Percentiles rank a stretch among this genome's conserved stretches.
These are phyloP conservation scores for Pleomassaria siparia DNA, from an alignment of 2,329 filamentous ascomycete genomes.

Conservation along the genomic window DNA sequence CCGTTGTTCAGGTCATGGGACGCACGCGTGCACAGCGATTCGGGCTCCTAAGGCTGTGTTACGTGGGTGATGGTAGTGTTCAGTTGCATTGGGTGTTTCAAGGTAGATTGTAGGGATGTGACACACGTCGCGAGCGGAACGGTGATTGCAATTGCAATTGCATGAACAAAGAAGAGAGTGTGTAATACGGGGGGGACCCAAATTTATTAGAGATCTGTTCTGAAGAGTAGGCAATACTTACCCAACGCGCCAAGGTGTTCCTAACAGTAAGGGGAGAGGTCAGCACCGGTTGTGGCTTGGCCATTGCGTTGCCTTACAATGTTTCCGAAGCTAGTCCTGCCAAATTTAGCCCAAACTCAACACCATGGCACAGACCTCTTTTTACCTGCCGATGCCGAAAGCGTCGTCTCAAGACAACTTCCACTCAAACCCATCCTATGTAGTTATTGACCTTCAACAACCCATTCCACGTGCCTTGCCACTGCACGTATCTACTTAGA, in stretches of 20 bases:
- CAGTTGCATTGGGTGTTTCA: slow-evolving; percentile 1
- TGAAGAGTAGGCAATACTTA: no score
- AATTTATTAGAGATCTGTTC: slow-evolving; percentile 1
- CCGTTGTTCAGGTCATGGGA: not conserved
- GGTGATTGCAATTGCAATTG: not conserved
- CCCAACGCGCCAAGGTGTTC: no score
- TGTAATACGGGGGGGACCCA: not conserved
- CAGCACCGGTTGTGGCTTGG: slow-evolving; percentile 1
- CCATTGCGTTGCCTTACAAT: not conserved
- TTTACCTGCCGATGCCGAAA: not conserved
- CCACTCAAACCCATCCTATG: no score
- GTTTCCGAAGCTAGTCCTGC: not conserved
- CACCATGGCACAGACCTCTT: slow-evolving; percentile 2
- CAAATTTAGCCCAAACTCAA: slow-evolving; percentile 2
- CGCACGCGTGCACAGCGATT: slow-evolving; percentile 1
- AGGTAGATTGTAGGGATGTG: not conserved
- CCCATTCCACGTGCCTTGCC: no score
- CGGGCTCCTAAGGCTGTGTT: slow-evolving; percentile 1
- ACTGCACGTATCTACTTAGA: not conserved
- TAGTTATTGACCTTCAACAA: no score
- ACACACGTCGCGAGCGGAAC: not conserved
- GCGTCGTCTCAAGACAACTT: not conserved
- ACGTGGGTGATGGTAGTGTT: not conserved
- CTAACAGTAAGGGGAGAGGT: not conserved
- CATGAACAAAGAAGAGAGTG: not conserved